These are phyloP conservation scores for Opeltia flavorubescens DNA, from an alignment of 495 filamentous ascomycete genomes.

Conservation along the genomic window DNA sequence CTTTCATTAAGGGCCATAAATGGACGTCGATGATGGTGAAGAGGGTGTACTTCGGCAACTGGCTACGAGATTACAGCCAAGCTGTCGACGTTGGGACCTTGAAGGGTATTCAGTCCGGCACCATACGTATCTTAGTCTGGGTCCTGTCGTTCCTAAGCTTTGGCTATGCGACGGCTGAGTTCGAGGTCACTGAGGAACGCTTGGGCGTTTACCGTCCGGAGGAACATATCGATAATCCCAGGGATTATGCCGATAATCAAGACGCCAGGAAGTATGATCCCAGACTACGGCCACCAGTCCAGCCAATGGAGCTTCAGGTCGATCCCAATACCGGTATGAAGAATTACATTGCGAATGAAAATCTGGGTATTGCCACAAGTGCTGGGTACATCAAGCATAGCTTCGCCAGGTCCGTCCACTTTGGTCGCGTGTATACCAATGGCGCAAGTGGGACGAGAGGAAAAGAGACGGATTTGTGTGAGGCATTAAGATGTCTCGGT, in stretches of 20 bases:
- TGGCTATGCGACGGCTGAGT: conserved; percentile 93
- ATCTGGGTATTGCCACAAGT: conserved; percentile 72
- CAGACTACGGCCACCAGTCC: conserved; percentile 67
- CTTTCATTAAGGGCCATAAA: conserved; percentile 80
- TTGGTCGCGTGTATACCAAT: conserved; percentile 69
- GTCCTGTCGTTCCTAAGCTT: conserved; percentile 35
- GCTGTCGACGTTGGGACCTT: conserved; percentile 86
- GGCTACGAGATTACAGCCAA: conserved; percentile 67
- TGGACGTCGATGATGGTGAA: conserved; percentile 85
- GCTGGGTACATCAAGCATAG: conserved; percentile 81
- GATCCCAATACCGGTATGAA: conserved; percentile 88
- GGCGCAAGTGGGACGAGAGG: conserved; percentile 47
- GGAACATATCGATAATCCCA: conserved; percentile 86
- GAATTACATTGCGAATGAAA: conserved; percentile 94
- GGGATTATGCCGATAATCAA: conserved; percentile 75
- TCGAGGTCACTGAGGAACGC: conserved; percentile 85
- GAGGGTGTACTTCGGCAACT: conserved; percentile 85
- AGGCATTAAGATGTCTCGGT: conserved; percentile 77
- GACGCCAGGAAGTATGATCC: conserved; percentile 77
- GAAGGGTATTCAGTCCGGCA: conserved; percentile 76
- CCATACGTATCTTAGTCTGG: conserved; percentile 67
- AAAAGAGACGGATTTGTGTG: conserved; percentile 73
- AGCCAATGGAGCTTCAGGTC: conserved; percentile 62
- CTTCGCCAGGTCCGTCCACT: conserved; percentile 75
- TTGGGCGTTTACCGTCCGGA: conserved; percentile 89